These are phyloP conservation scores for Diaporthe velutina DNA, from an alignment of 2,329 filamentous ascomycete species.

Conservation along the genomic window DNA sequence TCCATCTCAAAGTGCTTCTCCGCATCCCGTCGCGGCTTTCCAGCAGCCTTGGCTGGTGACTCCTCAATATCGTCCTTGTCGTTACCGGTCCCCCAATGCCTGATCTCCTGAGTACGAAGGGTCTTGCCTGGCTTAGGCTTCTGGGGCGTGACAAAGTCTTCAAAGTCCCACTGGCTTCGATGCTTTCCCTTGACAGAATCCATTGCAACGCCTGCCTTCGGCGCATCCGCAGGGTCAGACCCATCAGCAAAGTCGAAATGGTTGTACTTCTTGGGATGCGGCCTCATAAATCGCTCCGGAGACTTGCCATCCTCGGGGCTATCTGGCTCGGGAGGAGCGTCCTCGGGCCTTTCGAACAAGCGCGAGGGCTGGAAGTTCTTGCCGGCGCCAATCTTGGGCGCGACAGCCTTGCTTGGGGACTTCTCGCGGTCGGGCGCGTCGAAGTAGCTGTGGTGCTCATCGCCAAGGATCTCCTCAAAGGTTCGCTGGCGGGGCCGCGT, in stretches of 20 bases:
- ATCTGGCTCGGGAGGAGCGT: conserved; percentile 50
- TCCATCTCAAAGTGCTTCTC: conserved; percentile 87
- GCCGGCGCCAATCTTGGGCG: conserved; percentile 66
- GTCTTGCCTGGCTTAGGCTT: conserved; percentile 75
- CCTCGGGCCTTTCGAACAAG: conserved; percentile 71
- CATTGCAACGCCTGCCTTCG: conserved; percentile 55
- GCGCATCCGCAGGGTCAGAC: conserved; percentile 63
- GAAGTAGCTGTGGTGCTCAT: conserved; percentile 56
- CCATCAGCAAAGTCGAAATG: conserved; percentile 88
- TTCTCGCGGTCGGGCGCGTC: conserved; percentile 61
- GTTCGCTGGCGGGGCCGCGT: conserved; percentile 74
- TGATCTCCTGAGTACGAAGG: conserved; percentile 75
- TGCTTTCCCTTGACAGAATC: conserved; percentile 71
- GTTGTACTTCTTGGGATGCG: conserved; percentile 83
- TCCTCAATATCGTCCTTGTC: conserved; percentile 72
- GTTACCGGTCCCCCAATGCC: conserved; percentile 77
- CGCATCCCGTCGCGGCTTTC: conserved; percentile 82
- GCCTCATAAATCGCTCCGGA: conserved; percentile 65
- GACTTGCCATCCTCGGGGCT: conserved; percentile 56
- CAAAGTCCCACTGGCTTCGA: conserved; percentile 85
- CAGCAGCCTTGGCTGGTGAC: conserved; percentile 69
- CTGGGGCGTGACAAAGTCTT: conserved; percentile 86
- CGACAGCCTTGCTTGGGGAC: conserved; percentile 60
- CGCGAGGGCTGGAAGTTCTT: conserved; percentile 75
- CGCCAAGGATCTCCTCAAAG: conserved; percentile 79